Conservation (phyloP, 1,139 yeast species). For the Lodderomyces jiufengensis region DNA sequence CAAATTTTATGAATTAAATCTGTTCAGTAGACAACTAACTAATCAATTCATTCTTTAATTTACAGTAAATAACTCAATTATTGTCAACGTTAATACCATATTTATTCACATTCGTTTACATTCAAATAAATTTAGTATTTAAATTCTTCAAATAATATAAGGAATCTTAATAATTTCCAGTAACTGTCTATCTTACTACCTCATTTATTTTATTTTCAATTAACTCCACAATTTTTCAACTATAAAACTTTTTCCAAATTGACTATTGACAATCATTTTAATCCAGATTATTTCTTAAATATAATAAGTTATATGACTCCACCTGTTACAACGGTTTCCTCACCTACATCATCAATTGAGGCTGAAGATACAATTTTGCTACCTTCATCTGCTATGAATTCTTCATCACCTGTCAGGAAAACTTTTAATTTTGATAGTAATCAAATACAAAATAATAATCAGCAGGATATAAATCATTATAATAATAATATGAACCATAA, state of each 20-base stretch:
- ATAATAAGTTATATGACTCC: neutral
- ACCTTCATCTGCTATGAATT: constrained; percentile 19
- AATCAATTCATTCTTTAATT: no score
- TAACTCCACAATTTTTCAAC: neutral
- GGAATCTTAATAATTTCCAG: no score
- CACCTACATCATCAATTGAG: constrained; percentile 16
- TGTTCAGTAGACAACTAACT: no score
- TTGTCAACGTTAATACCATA: no score
- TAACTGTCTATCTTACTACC: no score
- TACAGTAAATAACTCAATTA: no score
- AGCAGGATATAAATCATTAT: constrained; percentile 2
- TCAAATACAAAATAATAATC: neutral
- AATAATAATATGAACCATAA: neutral
- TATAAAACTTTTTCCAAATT: neutral
- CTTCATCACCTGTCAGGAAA: constrained; percentile 14
- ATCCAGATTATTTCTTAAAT: neutral
- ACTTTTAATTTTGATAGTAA: neutral
- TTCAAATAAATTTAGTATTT: no score
- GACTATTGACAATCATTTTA: constrained; percentile 1
- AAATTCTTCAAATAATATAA: no score
- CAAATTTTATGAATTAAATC: no score
- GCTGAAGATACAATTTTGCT: constrained; percentile 25
- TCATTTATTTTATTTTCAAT: no score
- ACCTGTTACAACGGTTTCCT: constrained; percentile 4
- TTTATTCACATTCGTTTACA: no score